phyloP scores from a whole-genome alignment of 1,139 yeast species.

The Debaryomycetaceae sp. region DNA sequence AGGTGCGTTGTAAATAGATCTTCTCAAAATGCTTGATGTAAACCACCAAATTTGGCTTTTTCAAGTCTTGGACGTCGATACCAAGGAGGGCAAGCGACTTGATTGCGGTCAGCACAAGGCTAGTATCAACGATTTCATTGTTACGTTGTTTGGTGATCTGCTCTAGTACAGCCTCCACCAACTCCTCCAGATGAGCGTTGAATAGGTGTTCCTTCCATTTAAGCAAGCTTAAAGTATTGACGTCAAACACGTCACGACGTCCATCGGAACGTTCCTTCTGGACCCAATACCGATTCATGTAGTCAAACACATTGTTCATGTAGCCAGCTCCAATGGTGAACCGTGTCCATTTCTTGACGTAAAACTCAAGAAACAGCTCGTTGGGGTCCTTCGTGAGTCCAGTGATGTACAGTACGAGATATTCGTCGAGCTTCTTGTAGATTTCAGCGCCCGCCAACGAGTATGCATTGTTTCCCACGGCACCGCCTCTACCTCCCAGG shows the following conservation, averaged over 20 bases:
- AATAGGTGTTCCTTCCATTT: conserved; percentile 89
- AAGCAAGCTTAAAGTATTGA: conserved; percentile 78
- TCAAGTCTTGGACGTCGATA: conserved; percentile 75
- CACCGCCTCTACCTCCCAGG: conserved; percentile 18
- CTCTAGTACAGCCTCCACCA: conserved; percentile 69
- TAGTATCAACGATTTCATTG: conserved; percentile 69
- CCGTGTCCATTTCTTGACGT: conserved; percentile 84
- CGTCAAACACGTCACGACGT: conserved; percentile 85
- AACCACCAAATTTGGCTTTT: conserved; percentile 77
- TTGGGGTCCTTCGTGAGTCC: conserved; percentile 45
- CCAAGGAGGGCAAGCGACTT: conserved; percentile 79
- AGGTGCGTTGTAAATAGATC: conserved; percentile 70
- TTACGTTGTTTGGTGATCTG: conserved; percentile 77
- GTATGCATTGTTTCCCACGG: conserved; percentile 28
- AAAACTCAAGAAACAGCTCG: conserved; percentile 77
- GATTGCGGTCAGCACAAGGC: conserved; percentile 68
- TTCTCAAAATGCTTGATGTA: conserved; percentile 78
- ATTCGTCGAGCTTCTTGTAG: conserved; percentile 65
- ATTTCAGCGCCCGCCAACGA: conserved; percentile 83
- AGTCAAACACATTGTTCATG: conserved; percentile 89
- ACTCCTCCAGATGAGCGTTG: conserved; percentile 51
- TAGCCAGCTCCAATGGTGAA: conserved; percentile 90
- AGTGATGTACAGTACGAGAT: conserved; percentile 59
- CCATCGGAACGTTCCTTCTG: conserved; percentile 95
- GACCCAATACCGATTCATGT: conserved; percentile 97